Conservation (phyloP, 805 yeast genomes). For the Lipomyces lipofer region DNA sequence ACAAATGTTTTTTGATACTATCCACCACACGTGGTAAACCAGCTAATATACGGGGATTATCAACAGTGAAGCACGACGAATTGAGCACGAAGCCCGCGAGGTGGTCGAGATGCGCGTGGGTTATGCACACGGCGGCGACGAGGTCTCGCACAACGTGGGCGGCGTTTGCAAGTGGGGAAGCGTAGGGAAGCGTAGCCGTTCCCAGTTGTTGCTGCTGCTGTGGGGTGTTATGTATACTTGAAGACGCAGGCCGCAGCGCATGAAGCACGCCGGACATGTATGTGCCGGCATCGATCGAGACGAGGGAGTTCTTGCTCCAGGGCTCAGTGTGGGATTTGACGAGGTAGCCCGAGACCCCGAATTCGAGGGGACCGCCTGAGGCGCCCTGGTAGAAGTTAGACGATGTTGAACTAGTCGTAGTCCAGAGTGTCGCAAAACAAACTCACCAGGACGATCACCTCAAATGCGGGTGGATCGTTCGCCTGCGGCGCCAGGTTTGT, state of each 20-base stretch:
- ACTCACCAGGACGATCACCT: constrained; percentile 35
- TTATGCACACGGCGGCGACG: constrained; percentile 45
- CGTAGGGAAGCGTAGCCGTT: constrained; percentile 22
- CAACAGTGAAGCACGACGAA: constrained; percentile 54
- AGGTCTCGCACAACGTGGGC: constrained; percentile 34
- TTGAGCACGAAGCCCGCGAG: constrained; percentile 67
- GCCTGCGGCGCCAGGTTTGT: constrained; percentile 3
- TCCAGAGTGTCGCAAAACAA: background rate
- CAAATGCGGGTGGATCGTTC: constrained; percentile 30
- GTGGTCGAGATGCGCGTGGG: constrained; percentile 89
- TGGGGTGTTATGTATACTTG: background rate
- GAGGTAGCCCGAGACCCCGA: constrained; percentile 65
- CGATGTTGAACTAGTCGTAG: too few relatives aligned
- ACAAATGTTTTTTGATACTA: constrained; percentile 55
- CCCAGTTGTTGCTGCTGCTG: constrained; percentile 18
- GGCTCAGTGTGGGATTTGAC: constrained; percentile 54
- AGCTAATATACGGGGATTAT: constrained; percentile 47
- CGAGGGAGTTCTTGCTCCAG: constrained; percentile 47
- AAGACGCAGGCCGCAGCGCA: constrained; percentile 33
- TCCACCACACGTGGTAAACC: constrained; percentile 57
- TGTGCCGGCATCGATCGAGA: constrained; percentile 79
- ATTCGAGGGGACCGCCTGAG: constrained; percentile 82
- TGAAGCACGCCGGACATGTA: constrained; percentile 61
- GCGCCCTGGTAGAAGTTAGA: constrained; percentile 49
- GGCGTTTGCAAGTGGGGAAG: constrained; percentile 28